Evolutionary conservation across 805 yeast genomes (phyloP).

Genomic region (Zygotorulaspora danielsina): DNA sequence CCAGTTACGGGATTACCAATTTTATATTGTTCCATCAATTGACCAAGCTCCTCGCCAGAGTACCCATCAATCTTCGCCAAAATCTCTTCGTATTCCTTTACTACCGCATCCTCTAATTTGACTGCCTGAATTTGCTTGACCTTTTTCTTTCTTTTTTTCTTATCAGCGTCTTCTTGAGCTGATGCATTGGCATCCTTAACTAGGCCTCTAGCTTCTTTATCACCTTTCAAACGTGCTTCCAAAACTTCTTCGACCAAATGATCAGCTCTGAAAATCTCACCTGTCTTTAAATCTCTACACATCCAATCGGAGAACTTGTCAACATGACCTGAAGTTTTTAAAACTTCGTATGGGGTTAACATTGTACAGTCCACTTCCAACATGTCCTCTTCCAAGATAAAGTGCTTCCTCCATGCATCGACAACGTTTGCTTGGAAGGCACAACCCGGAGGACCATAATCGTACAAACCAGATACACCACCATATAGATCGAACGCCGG

Average conservation of each 20-base stretch:
- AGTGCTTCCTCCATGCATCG: slow-evolving; percentile 97
- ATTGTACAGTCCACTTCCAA: slow-evolving; percentile 96
- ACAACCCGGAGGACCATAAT: slow-evolving; percentile 99
- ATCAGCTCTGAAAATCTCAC: slow-evolving; percentile 98
- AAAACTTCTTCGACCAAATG: slow-evolving; percentile 97
- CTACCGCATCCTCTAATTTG: slow-evolving; percentile 76
- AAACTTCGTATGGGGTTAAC: slow-evolving; percentile 95
- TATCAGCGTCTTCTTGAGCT: slow-evolving; percentile 68
- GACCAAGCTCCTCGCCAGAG: slow-evolving; percentile 89
- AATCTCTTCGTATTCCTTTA: slow-evolving; percentile 75
- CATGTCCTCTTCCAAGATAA: slow-evolving; percentile 97
- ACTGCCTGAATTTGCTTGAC: slow-evolving; percentile 90
- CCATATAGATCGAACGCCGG: slow-evolving; percentile 98
- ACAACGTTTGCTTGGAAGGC: slow-evolving; percentile 94
- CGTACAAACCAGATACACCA: slow-evolving; percentile 96
- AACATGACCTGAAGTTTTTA: slow-evolving; percentile 98
- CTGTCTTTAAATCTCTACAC: slow-evolving; percentile 93
- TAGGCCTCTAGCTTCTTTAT: slow-evolving; percentile 91
- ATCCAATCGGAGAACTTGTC: slow-evolving; percentile 99
- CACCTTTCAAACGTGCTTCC: slow-evolving; percentile 94
- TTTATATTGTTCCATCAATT: slow-evolving; percentile 72
- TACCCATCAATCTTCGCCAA: slow-evolving; percentile 94
- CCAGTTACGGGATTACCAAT: slow-evolving; percentile 91
- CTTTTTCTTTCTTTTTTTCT: slow-evolving; percentile 91
- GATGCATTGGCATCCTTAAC: slow-evolving; percentile 49